Percentiles rank a stretch among this genome's conserved stretches.
These are phyloP conservation scores for Cyclotella baltica DNA, from an alignment of 108 stramenopile genomes.

Conservation along the genomic window DNA sequence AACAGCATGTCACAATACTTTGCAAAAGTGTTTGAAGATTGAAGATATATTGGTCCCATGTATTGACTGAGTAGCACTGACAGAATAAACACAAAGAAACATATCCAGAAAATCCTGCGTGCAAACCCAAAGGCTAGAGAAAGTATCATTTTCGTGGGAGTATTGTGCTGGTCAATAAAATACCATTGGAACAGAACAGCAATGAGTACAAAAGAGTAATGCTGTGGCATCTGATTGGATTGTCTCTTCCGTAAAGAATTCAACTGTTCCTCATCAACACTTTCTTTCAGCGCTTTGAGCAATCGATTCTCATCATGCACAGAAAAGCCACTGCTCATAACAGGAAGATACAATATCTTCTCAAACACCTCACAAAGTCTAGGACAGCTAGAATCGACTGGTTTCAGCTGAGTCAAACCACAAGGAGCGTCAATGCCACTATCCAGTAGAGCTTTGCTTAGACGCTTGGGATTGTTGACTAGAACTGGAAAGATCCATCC, in stretches of 20 bases:
- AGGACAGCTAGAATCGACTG: slow-evolving; percentile 37
- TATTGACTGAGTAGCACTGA: slow-evolving; percentile 36
- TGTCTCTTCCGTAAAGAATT: neutral
- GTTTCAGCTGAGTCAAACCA: slow-evolving; percentile 78
- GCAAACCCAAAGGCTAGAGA: slow-evolving; percentile 17
- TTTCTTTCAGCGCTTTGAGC: slow-evolving; percentile 31
- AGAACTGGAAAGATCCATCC: slow-evolving; percentile 68
- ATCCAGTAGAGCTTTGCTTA: slow-evolving; percentile 46
- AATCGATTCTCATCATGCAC: slow-evolving; percentile 37
- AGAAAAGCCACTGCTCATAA: slow-evolving; percentile 51
- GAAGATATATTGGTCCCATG: slow-evolving; percentile 56
- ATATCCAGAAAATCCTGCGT: slow-evolving; percentile 9
- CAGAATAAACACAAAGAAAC: slow-evolving; percentile 12
- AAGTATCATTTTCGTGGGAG: slow-evolving; percentile 3
- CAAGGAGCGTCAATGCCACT: slow-evolving; percentile 71
- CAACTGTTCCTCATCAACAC: neutral
- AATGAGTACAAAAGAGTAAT: neutral
- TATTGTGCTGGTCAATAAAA: neutral
- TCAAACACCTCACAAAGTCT: slow-evolving; percentile 56
- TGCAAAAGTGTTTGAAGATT: slow-evolving; percentile 61
- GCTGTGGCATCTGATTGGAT: neutral
- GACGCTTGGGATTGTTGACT: slow-evolving; percentile 39
- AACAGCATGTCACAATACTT: slow-evolving; percentile 60
- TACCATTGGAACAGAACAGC: slow-evolving; percentile 23
- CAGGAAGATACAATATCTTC: slow-evolving; percentile 76